Evolutionary conservation across 345 rosid genomes (phyloP).

Genomic region (Isatis tinctoria): DNA sequence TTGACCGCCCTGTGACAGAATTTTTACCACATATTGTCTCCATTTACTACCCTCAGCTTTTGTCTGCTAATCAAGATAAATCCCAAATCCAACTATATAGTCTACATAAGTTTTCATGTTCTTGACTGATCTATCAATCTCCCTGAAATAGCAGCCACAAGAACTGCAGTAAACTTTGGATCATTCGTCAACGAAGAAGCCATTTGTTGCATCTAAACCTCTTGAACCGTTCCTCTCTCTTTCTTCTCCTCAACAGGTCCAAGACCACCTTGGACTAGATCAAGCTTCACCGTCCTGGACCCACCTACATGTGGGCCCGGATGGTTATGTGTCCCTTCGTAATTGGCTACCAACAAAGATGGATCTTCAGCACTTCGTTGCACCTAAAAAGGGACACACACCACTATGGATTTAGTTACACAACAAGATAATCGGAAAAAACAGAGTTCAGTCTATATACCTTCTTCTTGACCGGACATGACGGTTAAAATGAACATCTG

Average conservation of each 20-base stretch:
- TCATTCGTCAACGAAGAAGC: constrained; percentile 66
- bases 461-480: constrained; percentile 85
- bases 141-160: constrained; percentile 70
- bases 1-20: not conserved
- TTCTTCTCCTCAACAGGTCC: constrained; percentile 18
- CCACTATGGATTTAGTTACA: not conserved
- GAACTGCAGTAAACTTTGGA: constrained; percentile 66
- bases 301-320: not conserved
- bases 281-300: constrained; percentile 23
- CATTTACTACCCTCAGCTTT: not conserved
- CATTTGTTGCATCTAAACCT: constrained; percentile 61
- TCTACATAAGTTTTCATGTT: constrained; percentile 1
- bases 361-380: constrained; percentile 79
- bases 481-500: constrained; percentile 75
- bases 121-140: constrained; percentile 36
- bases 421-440: not conserved
- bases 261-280: constrained; percentile 29
- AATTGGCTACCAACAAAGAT: constrained; percentile 57
- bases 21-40: too few species aligned
- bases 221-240: constrained; percentile 32
- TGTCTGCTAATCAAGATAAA: not conserved
- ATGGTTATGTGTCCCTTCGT: constrained; percentile 91
- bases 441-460: constrained; percentile 28
- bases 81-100: too few species aligned
- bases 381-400: constrained; percentile 41